Evolutionary conservation across 805 yeast species (phyloP).

Genomic region (Candida succiphila): DNA sequence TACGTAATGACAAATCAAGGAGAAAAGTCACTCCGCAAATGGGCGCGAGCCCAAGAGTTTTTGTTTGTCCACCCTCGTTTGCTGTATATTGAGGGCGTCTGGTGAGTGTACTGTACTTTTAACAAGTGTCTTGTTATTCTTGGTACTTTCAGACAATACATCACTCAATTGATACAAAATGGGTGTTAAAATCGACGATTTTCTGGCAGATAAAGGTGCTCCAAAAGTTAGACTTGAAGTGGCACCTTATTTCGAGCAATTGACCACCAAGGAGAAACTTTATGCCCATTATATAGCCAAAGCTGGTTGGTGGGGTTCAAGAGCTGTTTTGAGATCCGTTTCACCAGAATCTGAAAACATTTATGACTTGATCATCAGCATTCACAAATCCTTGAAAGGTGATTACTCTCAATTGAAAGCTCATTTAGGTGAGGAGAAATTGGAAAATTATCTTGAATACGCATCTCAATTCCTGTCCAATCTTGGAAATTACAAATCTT

Average conservation of each 20-base stretch:
- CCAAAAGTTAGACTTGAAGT: conserved; percentile 68
- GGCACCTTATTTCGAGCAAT: conserved; percentile 54
- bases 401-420: conserved; percentile 31
- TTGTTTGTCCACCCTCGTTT: too few relatives aligned
- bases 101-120: too few relatives aligned
- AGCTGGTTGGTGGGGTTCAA: conserved; percentile 78
- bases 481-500: conserved; percentile 74
- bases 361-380: conserved; percentile 53
- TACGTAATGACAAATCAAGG: too few relatives aligned
- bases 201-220: conserved; percentile 50
- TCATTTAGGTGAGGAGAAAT: conserved; percentile 25
- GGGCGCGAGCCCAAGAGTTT: too few relatives aligned
- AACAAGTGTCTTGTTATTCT: too few relatives aligned
- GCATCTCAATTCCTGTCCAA: conserved; percentile 68
- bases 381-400: conserved; percentile 43
- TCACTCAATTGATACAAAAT: not conserved
- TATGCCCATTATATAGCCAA: conserved; percentile 80
- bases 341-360: conserved; percentile 73
- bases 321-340: conserved; percentile 72
- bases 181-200: conserved; percentile 7
- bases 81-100: too few relatives aligned
- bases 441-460: conserved; percentile 50
- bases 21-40: too few relatives aligned
- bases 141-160: too few relatives aligned
- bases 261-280: conserved; percentile 47